Conservation (phyloP, 169 alveolate species). For the Perkinsus marinus region DNA sequence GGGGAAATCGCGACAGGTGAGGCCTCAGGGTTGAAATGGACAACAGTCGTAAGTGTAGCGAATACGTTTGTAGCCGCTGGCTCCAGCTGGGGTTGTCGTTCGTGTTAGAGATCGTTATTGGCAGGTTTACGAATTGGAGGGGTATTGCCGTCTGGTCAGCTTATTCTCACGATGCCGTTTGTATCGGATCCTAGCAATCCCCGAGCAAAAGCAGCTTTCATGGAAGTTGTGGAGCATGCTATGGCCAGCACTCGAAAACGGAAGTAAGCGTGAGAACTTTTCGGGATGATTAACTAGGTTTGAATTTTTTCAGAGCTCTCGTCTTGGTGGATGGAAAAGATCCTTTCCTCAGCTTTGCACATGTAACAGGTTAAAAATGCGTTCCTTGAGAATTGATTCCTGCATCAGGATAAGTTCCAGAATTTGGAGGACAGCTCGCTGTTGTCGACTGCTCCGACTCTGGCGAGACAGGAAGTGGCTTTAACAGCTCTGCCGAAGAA, state of each 20-base stretch:
- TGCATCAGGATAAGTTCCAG: not conserved
- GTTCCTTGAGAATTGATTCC: too few species aligned
- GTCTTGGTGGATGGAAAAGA: not conserved
- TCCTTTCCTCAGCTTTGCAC: not conserved
- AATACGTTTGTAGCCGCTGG: too few species aligned
- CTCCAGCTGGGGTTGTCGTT: too few species aligned
- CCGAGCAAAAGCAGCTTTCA: not conserved
- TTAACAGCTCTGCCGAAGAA: not conserved
- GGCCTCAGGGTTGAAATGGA: too few species aligned
- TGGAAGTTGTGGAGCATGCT: not conserved
- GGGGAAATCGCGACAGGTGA: not conserved
- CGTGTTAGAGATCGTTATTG: not conserved
- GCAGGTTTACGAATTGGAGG: not conserved
- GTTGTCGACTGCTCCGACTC: not conserved
- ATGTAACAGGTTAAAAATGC: too few species aligned
- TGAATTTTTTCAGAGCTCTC: not conserved
- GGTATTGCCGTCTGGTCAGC: not conserved
- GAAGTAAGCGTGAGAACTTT: not conserved
- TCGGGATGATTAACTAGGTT: not conserved
- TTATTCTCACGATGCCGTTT: not conserved
- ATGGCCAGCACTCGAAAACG: not conserved
- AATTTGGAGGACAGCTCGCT: not conserved
- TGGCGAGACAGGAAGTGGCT: not conserved
- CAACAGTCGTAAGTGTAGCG: too few species aligned
- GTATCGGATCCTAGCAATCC: not conserved